Base-by-base conservation (phyloP, 331 rosid genomes). In the Quercus lobata region DNA sequence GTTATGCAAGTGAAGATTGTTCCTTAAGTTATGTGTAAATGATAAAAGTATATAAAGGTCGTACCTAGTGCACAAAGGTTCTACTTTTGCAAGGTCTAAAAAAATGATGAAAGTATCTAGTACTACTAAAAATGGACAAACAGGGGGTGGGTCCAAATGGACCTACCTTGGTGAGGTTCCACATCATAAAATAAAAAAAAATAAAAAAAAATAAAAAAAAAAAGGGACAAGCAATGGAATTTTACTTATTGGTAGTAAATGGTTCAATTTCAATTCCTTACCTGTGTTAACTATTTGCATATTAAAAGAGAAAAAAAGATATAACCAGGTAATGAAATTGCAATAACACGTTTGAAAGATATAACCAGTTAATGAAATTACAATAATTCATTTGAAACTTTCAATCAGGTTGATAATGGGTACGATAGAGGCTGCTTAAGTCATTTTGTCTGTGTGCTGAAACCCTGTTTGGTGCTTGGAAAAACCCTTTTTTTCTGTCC, bases 401-500 rank as follows among this genome's bases (percentile, higher is more conserved):
- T 24, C 54, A 35, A 34, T 35, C 54, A 68, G 37, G 72, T 7
- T 35, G 17, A 34, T 68, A 68, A 68, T 61, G 15, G 17, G 35
- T 4, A 44, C 35, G 62, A 30, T 49, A 46, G 14, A 37, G 21
- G 52, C 44, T 69, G 37, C 3, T 30, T 49, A 52, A 49, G 18
- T 82, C 16, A 5, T 65, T 66, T 2, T 52, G 6, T 68, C 69
- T 44, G 14, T 46, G 29, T 70, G 30, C 32, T 24, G 66, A 24
- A 22, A 35, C 11, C 27, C 30, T 32, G 44, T 46, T 69, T 14
- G 34, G 19, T 75, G 29, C 72, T 87, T 65, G 62, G 63, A 57
- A 72, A 35, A 57, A 55, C 66, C 75, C 6, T 10, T 81, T 44
- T 46, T 65, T 56, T 75, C 37, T 61, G 70, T 84, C 75, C 53